Conservation (phyloP, 768 basidiomycete genomes). For the Filobasidium floriforme region DNA sequence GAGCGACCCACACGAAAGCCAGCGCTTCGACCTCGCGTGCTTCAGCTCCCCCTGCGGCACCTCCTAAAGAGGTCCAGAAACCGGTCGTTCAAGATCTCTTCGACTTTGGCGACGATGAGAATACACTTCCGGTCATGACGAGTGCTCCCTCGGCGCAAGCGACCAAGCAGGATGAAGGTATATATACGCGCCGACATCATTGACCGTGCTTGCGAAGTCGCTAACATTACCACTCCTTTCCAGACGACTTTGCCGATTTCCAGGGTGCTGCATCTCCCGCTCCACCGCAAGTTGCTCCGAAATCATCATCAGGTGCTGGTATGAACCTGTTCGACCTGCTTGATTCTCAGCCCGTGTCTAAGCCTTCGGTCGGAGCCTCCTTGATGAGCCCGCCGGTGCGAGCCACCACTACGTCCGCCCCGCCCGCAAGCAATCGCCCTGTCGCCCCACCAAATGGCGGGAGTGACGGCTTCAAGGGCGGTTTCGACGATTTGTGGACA, state of each 20-base stretch:
- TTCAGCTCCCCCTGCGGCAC: conserved; percentile 24
- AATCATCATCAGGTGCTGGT: background rate
- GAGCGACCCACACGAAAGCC: conserved; percentile 14
- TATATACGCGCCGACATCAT: conserved; percentile 21
- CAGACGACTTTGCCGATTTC: conserved; percentile 51
- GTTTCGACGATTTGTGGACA: conserved; percentile 85
- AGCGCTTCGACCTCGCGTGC: conserved; percentile 27
- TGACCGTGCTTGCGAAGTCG: background rate
- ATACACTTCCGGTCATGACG: background rate
- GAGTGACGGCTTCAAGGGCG: conserved; percentile 45
- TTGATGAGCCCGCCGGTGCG: conserved; percentile 26
- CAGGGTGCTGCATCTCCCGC: conserved; percentile 38
- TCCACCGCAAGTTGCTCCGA: background rate
- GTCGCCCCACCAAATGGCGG: conserved; percentile 7
- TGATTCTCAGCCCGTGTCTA: too few relatives aligned
- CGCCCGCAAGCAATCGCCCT: conserved; percentile 11
- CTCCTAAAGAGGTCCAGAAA: conserved; percentile 47
- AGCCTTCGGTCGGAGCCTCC: background rate
- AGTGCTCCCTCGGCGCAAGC: too few relatives aligned
- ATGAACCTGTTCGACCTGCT: too few relatives aligned
- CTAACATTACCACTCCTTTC: background rate
- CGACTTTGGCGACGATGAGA: conserved; percentile 65
- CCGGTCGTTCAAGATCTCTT: conserved; percentile 64
- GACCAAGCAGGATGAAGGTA: conserved; percentile 27
- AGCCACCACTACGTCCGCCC: conserved; percentile 4